phyloP scores from a whole-genome alignment of 768 basidiomycete genomes.

The Mycena epipterygia region DNA sequence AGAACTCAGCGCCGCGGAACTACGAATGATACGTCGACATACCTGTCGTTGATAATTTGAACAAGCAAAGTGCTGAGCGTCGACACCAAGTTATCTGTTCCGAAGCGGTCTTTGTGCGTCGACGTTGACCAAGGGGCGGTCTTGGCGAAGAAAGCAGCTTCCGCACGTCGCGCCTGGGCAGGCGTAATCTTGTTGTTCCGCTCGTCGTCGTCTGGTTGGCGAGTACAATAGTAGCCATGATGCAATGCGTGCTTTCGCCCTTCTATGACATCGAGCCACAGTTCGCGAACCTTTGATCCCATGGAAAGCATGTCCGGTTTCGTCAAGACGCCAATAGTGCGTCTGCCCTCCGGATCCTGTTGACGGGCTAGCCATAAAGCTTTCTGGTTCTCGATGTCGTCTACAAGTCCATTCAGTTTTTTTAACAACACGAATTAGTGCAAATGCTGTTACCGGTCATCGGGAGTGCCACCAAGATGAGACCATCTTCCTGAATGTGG shows the following conservation, averaged over 20 bases:
- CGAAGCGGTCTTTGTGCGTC: slow-evolving; percentile 45
- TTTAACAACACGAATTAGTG: not conserved
- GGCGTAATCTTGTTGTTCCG: slow-evolving; percentile 46
- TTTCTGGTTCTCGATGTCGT: slow-evolving; percentile 72
- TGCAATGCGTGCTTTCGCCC: slow-evolving; percentile 52
- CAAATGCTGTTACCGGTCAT: slow-evolving; percentile 59
- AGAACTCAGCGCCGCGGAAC: not conserved
- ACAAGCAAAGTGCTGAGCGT: slow-evolving; percentile 53
- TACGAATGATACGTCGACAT: not conserved
- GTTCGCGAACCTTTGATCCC: slow-evolving; percentile 49
- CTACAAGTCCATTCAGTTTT: slow-evolving; percentile 42
- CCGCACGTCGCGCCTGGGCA: slow-evolving; percentile 47
- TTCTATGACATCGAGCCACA: slow-evolving; percentile 61
- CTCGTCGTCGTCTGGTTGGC: slow-evolving; percentile 56
- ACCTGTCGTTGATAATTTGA: slow-evolving; percentile 46
- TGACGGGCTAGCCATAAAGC: slow-evolving; percentile 62
- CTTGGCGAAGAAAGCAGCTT: slow-evolving; percentile 50
- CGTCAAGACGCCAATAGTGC: slow-evolving; percentile 72
- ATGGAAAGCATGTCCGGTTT: slow-evolving; percentile 63
- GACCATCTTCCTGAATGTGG: slow-evolving; percentile 63
- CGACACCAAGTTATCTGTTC: slow-evolving; percentile 49
- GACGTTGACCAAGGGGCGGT: slow-evolving; percentile 53
- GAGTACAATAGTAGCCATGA: slow-evolving; percentile 60
- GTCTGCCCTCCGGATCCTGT: slow-evolving; percentile 59
- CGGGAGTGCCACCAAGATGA: slow-evolving; percentile 67